These are phyloP conservation scores for Pontederia crassipes DNA, from an alignment of 176 grass and related monocot genomes.

Conservation along the genomic window DNA sequence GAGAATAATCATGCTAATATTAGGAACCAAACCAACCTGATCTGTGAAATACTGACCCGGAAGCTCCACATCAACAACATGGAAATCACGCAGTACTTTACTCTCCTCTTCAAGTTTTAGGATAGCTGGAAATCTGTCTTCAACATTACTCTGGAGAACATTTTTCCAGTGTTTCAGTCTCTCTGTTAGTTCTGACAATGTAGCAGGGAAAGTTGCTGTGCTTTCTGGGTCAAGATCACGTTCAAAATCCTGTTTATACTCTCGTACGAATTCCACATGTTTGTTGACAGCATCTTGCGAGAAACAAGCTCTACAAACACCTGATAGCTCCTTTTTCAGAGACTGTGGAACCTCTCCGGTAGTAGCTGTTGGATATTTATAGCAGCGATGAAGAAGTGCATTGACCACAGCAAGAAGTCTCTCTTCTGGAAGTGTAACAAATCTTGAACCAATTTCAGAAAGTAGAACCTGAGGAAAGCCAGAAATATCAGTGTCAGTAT, in stretches of 20 bases:
- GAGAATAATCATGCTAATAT: too few species aligned
- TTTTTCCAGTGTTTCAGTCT: slow-evolving; percentile 99
- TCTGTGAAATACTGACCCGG: slow-evolving; percentile 95
- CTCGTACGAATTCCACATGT: slow-evolving; percentile 98
- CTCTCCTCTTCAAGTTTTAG: slow-evolving; percentile 98
- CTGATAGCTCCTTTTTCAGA: slow-evolving; percentile 92
- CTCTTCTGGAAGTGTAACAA: slow-evolving; percentile 97
- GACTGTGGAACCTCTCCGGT: slow-evolving; percentile 93
- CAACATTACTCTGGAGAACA: slow-evolving; percentile 96
- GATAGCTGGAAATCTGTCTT: slow-evolving; percentile 90
- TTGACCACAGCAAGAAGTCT: slow-evolving; percentile 95
- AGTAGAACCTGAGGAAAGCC: slow-evolving; percentile 63
- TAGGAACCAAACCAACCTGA: slow-evolving; percentile 46
- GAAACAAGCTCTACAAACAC: slow-evolving; percentile 97
- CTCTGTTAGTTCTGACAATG: slow-evolving; percentile 78
- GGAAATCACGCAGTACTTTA: slow-evolving; percentile 85
- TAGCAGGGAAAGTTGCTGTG: slow-evolving; percentile 84
- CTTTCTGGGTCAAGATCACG: slow-evolving; percentile 95
- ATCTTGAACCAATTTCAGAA: slow-evolving; percentile 98
- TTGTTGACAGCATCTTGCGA: slow-evolving; percentile 98
- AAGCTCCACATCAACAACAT: slow-evolving; percentile 94
- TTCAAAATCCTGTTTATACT: slow-evolving; percentile 97
- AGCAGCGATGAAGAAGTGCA: slow-evolving; percentile 93
- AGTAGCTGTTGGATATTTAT: slow-evolving; percentile 98
- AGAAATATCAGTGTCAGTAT: slow-evolving; percentile 15